Evolutionary conservation across 495 filamentous ascomycete species (phyloP).

Genomic region (Bryoglossum gracile): DNA sequence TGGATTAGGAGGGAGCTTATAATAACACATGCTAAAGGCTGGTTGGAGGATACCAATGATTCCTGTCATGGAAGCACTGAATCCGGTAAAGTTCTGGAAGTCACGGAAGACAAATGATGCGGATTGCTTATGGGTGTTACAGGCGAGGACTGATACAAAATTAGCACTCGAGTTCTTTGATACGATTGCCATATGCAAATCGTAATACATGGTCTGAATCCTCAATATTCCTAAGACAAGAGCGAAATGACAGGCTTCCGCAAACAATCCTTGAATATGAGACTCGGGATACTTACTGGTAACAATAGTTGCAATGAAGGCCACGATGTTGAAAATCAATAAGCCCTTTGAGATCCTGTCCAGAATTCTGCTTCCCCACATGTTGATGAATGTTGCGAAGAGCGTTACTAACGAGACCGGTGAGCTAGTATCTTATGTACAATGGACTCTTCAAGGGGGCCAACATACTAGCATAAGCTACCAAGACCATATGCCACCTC

Average conservation of each 20-base stretch:
- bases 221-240: no score
- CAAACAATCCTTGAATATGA: no score
- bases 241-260: no score
- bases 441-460: no score
- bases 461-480: constrained; percentile 44
- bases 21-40: constrained; percentile 53
- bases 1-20: constrained; percentile 30
- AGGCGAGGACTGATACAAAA: constrained; percentile 33
- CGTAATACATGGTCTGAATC: no score
- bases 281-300: no score
- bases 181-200: neutral
- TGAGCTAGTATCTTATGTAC: no score
- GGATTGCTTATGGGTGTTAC: constrained; percentile 47
- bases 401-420: no score
- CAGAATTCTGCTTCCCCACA: constrained; percentile 44
- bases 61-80: constrained; percentile 41
- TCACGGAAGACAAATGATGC: constrained; percentile 49
- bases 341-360: constrained; percentile 45
- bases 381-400: constrained; percentile 38
- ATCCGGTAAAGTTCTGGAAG: constrained; percentile 52
- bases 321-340: constrained; percentile 47
- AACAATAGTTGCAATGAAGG: constrained; percentile 45
- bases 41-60: constrained; percentile 50
- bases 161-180: neutral
- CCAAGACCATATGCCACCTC: constrained; percentile 50